These are phyloP conservation scores for Quercus tomentella DNA, from an alignment of 331 rosid genomes.

Conservation along the genomic window DNA sequence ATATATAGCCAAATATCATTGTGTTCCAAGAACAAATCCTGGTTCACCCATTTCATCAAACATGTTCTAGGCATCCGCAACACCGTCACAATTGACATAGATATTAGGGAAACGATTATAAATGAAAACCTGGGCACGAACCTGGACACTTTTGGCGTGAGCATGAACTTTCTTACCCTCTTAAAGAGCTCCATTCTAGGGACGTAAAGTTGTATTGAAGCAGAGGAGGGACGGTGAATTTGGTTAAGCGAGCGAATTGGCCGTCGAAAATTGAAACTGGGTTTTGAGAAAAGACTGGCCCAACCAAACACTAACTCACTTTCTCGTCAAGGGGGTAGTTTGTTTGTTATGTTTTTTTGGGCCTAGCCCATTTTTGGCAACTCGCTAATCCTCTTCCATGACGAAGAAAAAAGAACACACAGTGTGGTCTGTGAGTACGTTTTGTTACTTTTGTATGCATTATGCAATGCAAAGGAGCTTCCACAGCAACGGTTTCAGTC, in stretches of 20 bases:
- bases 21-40: constrained; percentile 83
- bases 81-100: constrained; percentile 56
- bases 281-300: too few relatives aligned
- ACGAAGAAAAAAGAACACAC: too few relatives aligned
- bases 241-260: background rate
- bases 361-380: too few relatives aligned
- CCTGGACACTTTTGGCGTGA: constrained; percentile 47
- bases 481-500: too few relatives aligned
- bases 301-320: too few relatives aligned
- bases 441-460: too few relatives aligned
- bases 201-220: constrained; percentile 1
- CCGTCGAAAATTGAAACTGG: background rate
- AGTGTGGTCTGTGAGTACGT: too few relatives aligned
- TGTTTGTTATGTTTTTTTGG: too few relatives aligned
- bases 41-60: constrained; percentile 57
- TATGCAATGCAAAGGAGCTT: too few relatives aligned
- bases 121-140: constrained; percentile 10
- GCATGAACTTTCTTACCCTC: constrained; percentile 31
- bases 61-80: constrained; percentile 41
- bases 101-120: constrained; percentile 47
- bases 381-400: too few relatives aligned
- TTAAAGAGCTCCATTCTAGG: too few relatives aligned
- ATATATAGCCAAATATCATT: constrained; percentile 57
- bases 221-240: background rate
- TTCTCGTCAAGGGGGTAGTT: too few relatives aligned